Evolutionary conservation across 805 yeast species (phyloP).

Genomic region (Osmozyma mogii): DNA sequence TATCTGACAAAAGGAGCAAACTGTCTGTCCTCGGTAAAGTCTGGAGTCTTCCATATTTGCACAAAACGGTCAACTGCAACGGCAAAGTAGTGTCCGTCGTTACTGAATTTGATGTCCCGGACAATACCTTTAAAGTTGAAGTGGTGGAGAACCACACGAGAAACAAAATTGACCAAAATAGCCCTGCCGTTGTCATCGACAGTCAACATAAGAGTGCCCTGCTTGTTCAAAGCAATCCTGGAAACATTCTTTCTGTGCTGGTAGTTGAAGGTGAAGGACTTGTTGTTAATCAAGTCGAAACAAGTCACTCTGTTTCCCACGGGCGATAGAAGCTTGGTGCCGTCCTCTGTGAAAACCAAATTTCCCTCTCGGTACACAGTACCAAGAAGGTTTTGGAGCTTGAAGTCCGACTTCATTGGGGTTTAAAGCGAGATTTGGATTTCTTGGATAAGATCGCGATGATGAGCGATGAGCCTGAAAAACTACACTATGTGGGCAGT

Average conservation of each 20-base stretch:
- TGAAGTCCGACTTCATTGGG: constrained; percentile 77
- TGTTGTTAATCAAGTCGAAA: constrained; percentile 77
- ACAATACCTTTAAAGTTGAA: constrained; percentile 86
- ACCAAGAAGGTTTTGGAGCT: constrained; percentile 84
- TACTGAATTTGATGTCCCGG: constrained; percentile 69
- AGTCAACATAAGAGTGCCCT: constrained; percentile 69
- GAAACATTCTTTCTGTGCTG: constrained; percentile 85
- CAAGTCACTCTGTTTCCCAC: constrained; percentile 91
- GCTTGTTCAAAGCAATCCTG: constrained; percentile 74
- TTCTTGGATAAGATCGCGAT: constrained; percentile 2
- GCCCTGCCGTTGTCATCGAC: constrained; percentile 93
- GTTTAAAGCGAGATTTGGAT: background rate
- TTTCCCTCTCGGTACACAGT: constrained; percentile 95
- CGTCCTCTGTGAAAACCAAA: constrained; percentile 77
- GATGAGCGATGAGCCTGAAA: constrained; percentile 11
- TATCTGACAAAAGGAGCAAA: constrained; percentile 94
- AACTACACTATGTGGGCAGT: too few species aligned
- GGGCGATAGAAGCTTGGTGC: constrained; percentile 75
- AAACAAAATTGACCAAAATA: constrained; percentile 74
- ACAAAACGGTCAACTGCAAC: constrained; percentile 73
- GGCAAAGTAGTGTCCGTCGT: constrained; percentile 84
- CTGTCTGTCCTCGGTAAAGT: constrained; percentile 71
- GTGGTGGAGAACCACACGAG: constrained; percentile 84
- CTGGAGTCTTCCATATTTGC: constrained; percentile 93
- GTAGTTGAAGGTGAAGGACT: constrained; percentile 81